These are phyloP conservation scores for Halenospora varia DNA, from an alignment of 495 filamentous ascomycete genomes.

Conservation along the genomic window DNA sequence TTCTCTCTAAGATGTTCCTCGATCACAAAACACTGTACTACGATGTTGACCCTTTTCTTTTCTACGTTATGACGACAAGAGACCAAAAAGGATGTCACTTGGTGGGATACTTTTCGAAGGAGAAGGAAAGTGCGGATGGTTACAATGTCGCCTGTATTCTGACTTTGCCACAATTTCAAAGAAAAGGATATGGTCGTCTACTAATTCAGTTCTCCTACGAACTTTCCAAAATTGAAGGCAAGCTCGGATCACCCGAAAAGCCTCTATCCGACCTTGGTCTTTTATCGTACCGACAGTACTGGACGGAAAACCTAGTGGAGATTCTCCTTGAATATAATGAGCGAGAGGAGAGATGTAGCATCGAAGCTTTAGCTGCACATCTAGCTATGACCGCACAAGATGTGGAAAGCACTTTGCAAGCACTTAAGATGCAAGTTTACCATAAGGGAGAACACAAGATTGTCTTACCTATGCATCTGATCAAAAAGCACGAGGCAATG, in stretches of 20 bases:
- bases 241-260: constrained; percentile 93
- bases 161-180: constrained; percentile 91
- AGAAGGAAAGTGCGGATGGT: constrained; percentile 92
- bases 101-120: constrained; percentile 96
- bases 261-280: constrained; percentile 91
- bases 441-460: constrained; percentile 94
- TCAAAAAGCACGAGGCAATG: constrained; percentile 57
- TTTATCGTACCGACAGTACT: constrained; percentile 90
- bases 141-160: constrained; percentile 99
- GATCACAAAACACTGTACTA: constrained; percentile 99
- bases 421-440: constrained; percentile 90
- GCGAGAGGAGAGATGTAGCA: constrained; percentile 63
- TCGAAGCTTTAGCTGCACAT: constrained; percentile 73
- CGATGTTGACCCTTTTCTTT: constrained; percentile 96
- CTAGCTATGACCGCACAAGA: constrained; percentile 94
- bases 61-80: constrained; percentile 94
- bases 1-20: constrained; percentile 92
- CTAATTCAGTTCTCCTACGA: constrained; percentile 98
- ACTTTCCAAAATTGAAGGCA: constrained; percentile 89
- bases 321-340: constrained; percentile 62
- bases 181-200: constrained; percentile 86
- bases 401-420: constrained; percentile 88
- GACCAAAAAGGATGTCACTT: constrained; percentile 86
- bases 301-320: constrained; percentile 90
- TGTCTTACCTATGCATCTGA: constrained; percentile 65